Base-by-base conservation (phyloP, 2,329 filamentous ascomycete genomes). In the Sphaerulina musiva region DNA sequence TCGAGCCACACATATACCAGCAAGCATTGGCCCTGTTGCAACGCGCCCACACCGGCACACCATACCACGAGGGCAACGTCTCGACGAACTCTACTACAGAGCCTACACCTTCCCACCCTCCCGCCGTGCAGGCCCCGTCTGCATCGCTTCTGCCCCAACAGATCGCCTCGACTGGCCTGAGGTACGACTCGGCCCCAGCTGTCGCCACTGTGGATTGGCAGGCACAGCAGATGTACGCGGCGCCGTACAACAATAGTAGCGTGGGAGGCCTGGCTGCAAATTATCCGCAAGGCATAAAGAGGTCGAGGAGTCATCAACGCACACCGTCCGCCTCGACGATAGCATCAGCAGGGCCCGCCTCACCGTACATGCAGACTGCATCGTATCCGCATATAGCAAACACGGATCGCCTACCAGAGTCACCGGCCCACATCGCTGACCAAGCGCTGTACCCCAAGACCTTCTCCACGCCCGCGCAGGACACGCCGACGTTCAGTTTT, bases 401-500 rank as follows among this genome's bases (percentile, higher is more conserved):
- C 59, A 63, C 72, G 60, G 75, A 77, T 58, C 66, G 66, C 57
- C 72, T 68, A 63, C 74, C 76, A 55, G 67, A 72, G 48, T 68
- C 70, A 51, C 66, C 72, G 49, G 62, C 66, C 45, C 60, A 62
- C 48, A 66, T 67, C 65, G 67, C 72, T 68, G 64, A 66, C 50
- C 63, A 64, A 60, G 70, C 72, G 55, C 64, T 70, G 47, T 75
- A 74, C 66, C 70, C 76, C 55, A 81, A 79, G 66, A 74, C 78
- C 61, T 73, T 72, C 76, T 29, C 26, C 26, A 29, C 26, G 26
- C 26, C 26, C 26, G 26, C 6, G 44, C 76, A 79, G 56, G 80
- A 78, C 7, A 78, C 79, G 11, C 72, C 75, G 29, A 76, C 79
- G 65, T 74, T 76, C 55, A 73, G 73, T 2, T 79, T 79, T 58